A percentile compares a stretch with the other conserved stretches of the same genome.
phyloP scores from a whole-genome alignment of 345 rosid genomes.

The Cardiospermum halicacabum region DNA sequence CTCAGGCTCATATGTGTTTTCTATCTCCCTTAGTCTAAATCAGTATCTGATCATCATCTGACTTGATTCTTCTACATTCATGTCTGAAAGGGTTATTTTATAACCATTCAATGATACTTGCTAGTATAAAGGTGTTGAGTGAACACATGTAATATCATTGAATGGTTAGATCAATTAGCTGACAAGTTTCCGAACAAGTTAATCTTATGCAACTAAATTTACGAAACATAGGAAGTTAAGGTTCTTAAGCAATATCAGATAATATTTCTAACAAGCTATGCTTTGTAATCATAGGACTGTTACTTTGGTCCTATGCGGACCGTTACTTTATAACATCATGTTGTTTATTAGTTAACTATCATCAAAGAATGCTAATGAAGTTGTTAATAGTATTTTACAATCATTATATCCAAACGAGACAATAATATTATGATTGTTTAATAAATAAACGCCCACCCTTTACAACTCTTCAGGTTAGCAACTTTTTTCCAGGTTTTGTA shows the following conservation, averaged over 20 bases:
- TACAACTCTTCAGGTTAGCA: slow-evolving; percentile 20
- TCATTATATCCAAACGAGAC: slow-evolving; percentile 12
- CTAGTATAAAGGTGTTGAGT: no score
- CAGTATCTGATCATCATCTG: no score
- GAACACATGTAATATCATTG: no score
- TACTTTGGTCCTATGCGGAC: neutral
- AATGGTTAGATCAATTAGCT: no score
- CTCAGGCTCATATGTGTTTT: neutral
- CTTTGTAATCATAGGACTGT: no score
- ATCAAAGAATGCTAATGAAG: slow-evolving; percentile 3
- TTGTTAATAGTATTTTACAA: slow-evolving; percentile 10
- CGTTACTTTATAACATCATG: neutral
- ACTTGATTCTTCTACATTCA: neutral
- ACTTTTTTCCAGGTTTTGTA: slow-evolving; percentile 16
- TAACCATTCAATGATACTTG: no score
- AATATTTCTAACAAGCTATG: no score
- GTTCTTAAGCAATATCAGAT: no score
- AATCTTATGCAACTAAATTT: neutral
- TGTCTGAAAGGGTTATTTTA: no score
- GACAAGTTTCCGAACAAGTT: no score
- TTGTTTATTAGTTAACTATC: slow-evolving; percentile 15
- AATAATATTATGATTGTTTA: neutral
- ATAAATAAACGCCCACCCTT: slow-evolving; percentile 13
- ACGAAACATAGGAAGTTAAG: neutral
- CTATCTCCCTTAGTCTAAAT: neutral